phyloP scores from a whole-genome alignment of 352 stramenopile genomes.

The Pythium phragmiticola region DNA sequence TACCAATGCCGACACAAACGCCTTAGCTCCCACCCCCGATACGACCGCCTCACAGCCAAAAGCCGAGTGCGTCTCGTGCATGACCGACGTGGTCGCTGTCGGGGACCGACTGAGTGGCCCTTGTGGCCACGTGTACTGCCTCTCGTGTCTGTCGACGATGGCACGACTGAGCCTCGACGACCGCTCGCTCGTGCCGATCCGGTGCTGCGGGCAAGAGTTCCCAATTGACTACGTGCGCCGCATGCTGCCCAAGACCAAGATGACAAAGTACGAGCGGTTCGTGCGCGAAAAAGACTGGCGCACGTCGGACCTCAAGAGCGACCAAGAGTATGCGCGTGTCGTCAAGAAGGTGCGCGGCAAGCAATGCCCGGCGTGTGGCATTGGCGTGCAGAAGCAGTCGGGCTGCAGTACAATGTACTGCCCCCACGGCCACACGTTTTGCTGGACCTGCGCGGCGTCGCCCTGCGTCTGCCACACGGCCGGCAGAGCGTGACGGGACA shows the following conservation, averaged over 20 bases:
- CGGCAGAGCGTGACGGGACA: too few species aligned
- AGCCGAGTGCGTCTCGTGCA: slow-evolving; percentile 33
- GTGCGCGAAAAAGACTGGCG: slow-evolving; percentile 23
- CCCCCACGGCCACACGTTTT: slow-evolving; percentile 38
- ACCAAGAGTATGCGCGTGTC: slow-evolving; percentile 24
- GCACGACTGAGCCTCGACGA: slow-evolving; percentile 32
- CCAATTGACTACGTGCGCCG: slow-evolving; percentile 34
- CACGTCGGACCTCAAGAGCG: slow-evolving; percentile 25
- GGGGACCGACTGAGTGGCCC: slow-evolving; percentile 21
- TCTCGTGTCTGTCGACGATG: slow-evolving; percentile 37
- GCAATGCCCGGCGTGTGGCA: slow-evolving; percentile 27
- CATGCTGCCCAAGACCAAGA: slow-evolving; percentile 15
- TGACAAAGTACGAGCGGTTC: slow-evolving; percentile 24
- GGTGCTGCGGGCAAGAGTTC: slow-evolving; percentile 42
- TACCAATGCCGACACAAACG: too few species aligned
- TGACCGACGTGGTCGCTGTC: slow-evolving; percentile 3
- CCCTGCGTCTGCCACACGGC: slow-evolving; percentile 24
- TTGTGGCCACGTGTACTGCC: slow-evolving; percentile 45
- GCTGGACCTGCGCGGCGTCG: slow-evolving; percentile 32
- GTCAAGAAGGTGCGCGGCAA: slow-evolving; percentile 18
- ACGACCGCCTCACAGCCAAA: too few species aligned
- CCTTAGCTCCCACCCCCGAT: too few species aligned
- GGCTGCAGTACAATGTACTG: slow-evolving; percentile 30
- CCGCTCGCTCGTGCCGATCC: slow-evolving; percentile 34
- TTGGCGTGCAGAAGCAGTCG: slow-evolving; percentile 23